Evolutionary conservation across 352 stramenopile species (phyloP).

Genomic region (Elongisporangium undulatum): DNA sequence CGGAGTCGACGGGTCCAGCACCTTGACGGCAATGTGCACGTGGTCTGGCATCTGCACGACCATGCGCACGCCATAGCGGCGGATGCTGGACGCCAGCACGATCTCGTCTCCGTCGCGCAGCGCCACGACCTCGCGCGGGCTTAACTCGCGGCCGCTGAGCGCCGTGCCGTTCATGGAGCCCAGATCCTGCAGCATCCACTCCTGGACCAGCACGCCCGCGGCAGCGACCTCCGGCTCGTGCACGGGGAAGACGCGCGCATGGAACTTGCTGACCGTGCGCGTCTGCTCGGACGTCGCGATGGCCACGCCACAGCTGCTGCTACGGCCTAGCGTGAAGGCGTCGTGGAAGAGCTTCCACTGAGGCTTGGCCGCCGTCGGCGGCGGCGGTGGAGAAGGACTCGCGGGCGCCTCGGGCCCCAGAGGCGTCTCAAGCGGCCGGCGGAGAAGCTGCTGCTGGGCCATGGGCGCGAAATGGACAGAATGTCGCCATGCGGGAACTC

Average conservation of each 20-base stretch:
- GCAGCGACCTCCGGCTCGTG: slow-evolving; percentile 11
- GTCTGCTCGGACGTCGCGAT: slow-evolving; percentile 70
- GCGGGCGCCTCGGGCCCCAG: neutral
- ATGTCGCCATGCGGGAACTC: neutral
- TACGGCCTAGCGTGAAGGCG: slow-evolving; percentile 69
- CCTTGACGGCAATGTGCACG: slow-evolving; percentile 33
- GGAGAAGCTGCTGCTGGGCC: neutral
- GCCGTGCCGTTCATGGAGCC: slow-evolving; percentile 78
- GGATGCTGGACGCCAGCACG: slow-evolving; percentile 60
- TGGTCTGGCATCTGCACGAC: slow-evolving; percentile 41
- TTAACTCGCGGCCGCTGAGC: slow-evolving; percentile 64
- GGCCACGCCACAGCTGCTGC: slow-evolving; percentile 60
- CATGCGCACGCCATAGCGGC: slow-evolving; percentile 45
- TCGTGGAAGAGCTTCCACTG: slow-evolving; percentile 35
- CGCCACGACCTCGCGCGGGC: slow-evolving; percentile 44
- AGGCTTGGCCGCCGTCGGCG: neutral
- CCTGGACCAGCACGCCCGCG: slow-evolving; percentile 1
- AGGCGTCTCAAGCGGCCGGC: neutral
- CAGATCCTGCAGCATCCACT: slow-evolving; percentile 77
- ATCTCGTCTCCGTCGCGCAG: slow-evolving; percentile 69
- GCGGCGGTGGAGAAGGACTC: too few species aligned
- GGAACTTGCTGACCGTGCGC: slow-evolving; percentile 71
- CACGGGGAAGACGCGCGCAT: slow-evolving; percentile 56
- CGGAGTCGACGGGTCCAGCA: slow-evolving; percentile 10
- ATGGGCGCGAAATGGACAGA: neutral